Conservation (phyloP, 345 rosid species). For the Pistacia vera region DNA sequence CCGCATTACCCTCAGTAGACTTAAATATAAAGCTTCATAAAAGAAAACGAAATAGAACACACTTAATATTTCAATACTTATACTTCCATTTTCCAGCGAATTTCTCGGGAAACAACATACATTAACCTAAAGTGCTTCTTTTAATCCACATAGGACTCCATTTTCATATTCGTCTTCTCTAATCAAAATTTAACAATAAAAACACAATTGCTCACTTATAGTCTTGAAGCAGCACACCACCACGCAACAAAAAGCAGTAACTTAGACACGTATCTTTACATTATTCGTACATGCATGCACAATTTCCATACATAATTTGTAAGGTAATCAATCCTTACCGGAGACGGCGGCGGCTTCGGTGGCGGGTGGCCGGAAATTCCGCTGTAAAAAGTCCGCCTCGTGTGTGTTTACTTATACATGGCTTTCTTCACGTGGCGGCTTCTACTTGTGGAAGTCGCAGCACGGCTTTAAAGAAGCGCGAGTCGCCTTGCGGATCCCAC, state of each 20-base stretch:
- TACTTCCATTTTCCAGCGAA: background rate
- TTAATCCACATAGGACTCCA: background rate
- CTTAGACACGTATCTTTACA: no score
- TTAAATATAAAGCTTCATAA: background rate
- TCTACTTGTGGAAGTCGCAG: background rate
- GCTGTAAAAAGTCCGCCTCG: background rate
- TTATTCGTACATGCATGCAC: no score
- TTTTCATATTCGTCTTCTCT: background rate
- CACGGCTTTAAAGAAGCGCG: conserved; percentile 13
- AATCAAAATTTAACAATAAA: no score
- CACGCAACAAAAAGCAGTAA: background rate
- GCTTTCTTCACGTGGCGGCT: background rate
- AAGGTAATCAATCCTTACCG: background rate
- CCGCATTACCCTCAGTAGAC: no score
- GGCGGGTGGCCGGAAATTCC: background rate
- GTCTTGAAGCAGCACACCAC: background rate
- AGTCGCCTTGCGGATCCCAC: background rate
- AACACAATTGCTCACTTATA: background rate
- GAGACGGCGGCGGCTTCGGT: background rate
- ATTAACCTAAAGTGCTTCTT: background rate
- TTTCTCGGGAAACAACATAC: conserved; percentile 12
- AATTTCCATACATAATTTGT: no score
- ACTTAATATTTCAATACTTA: background rate
- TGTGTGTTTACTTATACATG: background rate
- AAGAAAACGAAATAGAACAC: background rate